Conservation (phyloP, 441 rosid genomes). For the Erysimum pusillum region DNA sequence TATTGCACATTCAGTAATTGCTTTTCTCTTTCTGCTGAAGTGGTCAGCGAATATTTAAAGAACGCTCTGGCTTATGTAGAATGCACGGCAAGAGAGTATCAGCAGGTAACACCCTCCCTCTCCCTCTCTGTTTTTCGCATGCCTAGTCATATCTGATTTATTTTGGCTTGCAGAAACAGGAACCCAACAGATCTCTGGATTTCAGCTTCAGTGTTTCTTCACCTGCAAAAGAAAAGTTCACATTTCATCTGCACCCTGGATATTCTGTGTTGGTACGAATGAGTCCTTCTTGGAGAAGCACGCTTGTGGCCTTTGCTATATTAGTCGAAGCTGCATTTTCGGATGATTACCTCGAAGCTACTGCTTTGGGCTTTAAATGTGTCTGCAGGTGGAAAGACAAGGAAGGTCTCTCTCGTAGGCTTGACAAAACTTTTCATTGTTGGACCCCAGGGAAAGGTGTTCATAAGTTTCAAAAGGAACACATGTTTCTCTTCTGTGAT, state of each 20-base stretch:
- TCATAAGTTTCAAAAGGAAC: neutral
- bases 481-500: constrained; percentile 15
- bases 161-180: constrained; percentile 4
- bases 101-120: constrained; percentile 1
- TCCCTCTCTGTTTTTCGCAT: neutral
- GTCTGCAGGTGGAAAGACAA: constrained; percentile 20
- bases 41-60: neutral
- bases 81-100: neutral
- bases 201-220: constrained; percentile 8
- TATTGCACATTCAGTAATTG: constrained; percentile 32
- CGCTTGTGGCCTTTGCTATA: constrained; percentile 10
- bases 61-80: neutral
- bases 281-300: neutral
- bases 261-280: neutral
- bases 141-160: too few relatives aligned
- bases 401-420: neutral
- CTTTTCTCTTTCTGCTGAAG: neutral
- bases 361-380: neutral
- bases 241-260: neutral
- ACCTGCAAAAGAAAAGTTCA: neutral
- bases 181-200: neutral
- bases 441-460: neutral
- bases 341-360: neutral
- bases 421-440: neutral
- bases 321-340: constrained; percentile 1